Conservation (phyloP, 345 rosid genomes). For the Ceriops zippeliana region DNA sequence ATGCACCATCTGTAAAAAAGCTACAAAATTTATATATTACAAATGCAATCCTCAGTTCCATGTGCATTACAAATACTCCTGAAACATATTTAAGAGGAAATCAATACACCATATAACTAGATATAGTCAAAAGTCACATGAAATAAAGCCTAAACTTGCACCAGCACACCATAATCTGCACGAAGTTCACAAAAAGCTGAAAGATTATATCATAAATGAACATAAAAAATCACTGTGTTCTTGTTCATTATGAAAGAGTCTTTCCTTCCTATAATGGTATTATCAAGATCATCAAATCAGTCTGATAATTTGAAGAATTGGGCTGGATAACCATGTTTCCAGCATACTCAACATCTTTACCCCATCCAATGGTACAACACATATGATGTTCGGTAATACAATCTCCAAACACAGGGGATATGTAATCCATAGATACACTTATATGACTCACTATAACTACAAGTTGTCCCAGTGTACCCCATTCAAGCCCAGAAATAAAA, state of each 20-base stretch:
- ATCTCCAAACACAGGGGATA: too few relatives aligned
- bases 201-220: too few relatives aligned
- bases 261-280: not conserved
- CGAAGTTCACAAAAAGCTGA: too few relatives aligned
- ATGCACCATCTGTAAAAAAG: slow-evolving; percentile 57
- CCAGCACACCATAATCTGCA: not conserved
- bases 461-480: not conserved
- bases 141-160: slow-evolving; percentile 4
- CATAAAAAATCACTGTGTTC: too few relatives aligned
- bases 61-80: not conserved
- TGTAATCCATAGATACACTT: not conserved
- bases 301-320: too few relatives aligned
- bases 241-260: not conserved
- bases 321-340: too few relatives aligned
- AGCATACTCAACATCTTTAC: too few relatives aligned
- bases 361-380: too few relatives aligned
- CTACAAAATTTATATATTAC: slow-evolving; percentile 2
- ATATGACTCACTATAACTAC: not conserved
- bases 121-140: not conserved
- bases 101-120: not conserved
- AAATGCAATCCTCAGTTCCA: not conserved
- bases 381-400: too few relatives aligned
- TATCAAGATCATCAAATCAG: too few relatives aligned
- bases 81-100: slow-evolving; percentile 1
- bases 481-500: not conserved